A percentile compares a stretch with the other conserved stretches of the same genome.
Evolutionary conservation across 2,329 filamentous ascomycete genomes (phyloP).

Genomic region (Clarireedia homoeocarpa): DNA sequence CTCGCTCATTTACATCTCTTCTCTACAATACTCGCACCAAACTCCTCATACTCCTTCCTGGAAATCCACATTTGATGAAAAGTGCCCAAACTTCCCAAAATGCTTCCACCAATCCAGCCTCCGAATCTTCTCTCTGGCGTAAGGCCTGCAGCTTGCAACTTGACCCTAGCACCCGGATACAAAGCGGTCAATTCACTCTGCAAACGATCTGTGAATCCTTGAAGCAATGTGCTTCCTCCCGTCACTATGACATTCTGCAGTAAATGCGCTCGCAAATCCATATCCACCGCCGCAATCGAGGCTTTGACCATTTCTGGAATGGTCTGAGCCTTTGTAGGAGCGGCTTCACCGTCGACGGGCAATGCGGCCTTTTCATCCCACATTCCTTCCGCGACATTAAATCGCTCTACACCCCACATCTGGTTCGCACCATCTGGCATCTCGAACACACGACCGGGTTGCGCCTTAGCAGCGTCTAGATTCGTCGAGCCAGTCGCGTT

Average conservation of each 20-base stretch:
- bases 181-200: slow-evolving; percentile 74
- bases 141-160: slow-evolving; percentile 79
- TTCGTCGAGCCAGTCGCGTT: slow-evolving; percentile 51
- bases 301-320: slow-evolving; percentile 76
- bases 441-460: slow-evolving; percentile 83
- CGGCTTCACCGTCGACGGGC: slow-evolving; percentile 34
- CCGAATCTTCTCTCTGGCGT: slow-evolving; percentile 86
- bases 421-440: slow-evolving; percentile 97
- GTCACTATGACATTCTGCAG: slow-evolving; percentile 90
- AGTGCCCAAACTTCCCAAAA: slow-evolving; percentile 87
- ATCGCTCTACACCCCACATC: slow-evolving; percentile 85
- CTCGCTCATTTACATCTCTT: slow-evolving; percentile 77
- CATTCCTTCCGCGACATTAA: slow-evolving; percentile 77
- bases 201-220: slow-evolving; percentile 85
- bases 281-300: slow-evolving; percentile 72
- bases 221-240: slow-evolving; percentile 77
- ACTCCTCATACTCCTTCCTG: slow-evolving; percentile 95
- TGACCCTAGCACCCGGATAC: slow-evolving; percentile 80
- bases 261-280: slow-evolving; percentile 76
- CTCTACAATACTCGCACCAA: slow-evolving; percentile 83
- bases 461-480: slow-evolving; percentile 64
- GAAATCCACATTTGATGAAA: slow-evolving; percentile 99
- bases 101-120: slow-evolving; percentile 94
- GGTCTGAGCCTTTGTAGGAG: slow-evolving; percentile 64
- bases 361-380: slow-evolving; percentile 81